These are phyloP conservation scores for Pueraria montana DNA, from an alignment of 306 rosid genomes.

Conservation along the genomic window DNA sequence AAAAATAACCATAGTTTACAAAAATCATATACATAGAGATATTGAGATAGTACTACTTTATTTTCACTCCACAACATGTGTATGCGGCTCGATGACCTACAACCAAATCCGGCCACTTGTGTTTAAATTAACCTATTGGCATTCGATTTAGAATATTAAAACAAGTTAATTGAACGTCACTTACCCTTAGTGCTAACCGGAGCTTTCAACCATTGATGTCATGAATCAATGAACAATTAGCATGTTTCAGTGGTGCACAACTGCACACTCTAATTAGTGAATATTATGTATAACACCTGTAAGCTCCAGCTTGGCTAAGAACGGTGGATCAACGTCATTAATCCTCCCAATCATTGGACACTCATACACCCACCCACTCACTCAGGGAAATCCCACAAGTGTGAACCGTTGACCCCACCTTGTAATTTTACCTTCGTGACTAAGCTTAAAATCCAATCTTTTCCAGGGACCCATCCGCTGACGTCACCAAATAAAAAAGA, in stretches of 20 bases:
- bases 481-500: slow-evolving; percentile 53
- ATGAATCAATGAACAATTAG: too few relatives aligned
- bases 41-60: background rate
- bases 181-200: slow-evolving; percentile 38
- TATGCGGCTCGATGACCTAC: background rate
- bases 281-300: background rate
- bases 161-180: slow-evolving; percentile 38
- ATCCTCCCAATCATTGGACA: slow-evolving; percentile 33
- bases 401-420: slow-evolving; percentile 44
- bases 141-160: slow-evolving; percentile 7
- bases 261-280: too few relatives aligned
- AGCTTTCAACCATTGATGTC: slow-evolving; percentile 40
- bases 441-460: slow-evolving; percentile 60
- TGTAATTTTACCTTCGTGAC: slow-evolving; percentile 61
- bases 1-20: background rate
- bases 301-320: background rate
- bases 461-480: slow-evolving; percentile 53
- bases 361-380: background rate
- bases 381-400: background rate
- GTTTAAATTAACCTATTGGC: slow-evolving; percentile 1
- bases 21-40: background rate
- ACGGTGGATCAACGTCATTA: slow-evolving; percentile 39
- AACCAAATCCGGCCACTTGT: slow-evolving; percentile 44
- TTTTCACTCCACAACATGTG: background rate
- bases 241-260: too few relatives aligned